Percentiles rank a stretch among this genome's conserved stretches.
Evolutionary conservation across 306 rosid species (phyloP).

Genomic region (barrel medic (Medicago truncatula)): DNA sequence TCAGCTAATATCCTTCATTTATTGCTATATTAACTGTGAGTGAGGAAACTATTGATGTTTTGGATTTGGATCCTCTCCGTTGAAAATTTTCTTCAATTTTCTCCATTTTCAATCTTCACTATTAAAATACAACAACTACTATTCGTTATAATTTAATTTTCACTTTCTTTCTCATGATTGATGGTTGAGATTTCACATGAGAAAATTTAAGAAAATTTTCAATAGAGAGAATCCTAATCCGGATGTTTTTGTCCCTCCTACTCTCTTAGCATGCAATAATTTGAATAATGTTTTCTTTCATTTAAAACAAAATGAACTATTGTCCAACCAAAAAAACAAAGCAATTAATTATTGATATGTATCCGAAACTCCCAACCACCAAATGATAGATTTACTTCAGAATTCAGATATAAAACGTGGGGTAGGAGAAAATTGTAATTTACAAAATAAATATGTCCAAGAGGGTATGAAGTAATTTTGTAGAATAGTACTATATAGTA

Average conservation of each 20-base stretch:
- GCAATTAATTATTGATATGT: background rate
- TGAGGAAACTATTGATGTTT: too few relatives aligned
- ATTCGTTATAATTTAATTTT: too few relatives aligned
- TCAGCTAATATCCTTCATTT: too few relatives aligned
- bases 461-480: constrained; percentile 4
- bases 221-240: too few relatives aligned
- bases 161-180: too few relatives aligned
- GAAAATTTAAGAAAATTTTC: too few relatives aligned
- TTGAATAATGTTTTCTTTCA: background rate
- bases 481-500: background rate
- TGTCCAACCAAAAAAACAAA: background rate
- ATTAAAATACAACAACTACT: too few relatives aligned
- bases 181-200: too few relatives aligned
- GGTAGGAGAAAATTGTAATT: constrained; percentile 35
- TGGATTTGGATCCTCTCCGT: too few relatives aligned
- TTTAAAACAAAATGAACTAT: background rate
- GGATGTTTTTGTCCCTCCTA: background rate
- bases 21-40: too few relatives aligned
- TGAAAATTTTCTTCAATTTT: too few relatives aligned
- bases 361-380: constrained; percentile 14
- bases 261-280: background rate
- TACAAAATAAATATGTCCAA: constrained; percentile 7
- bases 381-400: constrained; percentile 21
- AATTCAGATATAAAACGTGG: constrained; percentile 21
- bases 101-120: too few relatives aligned